phyloP scores from a whole-genome alignment of 306 rosid genomes.

The Cicer yamashitae region DNA sequence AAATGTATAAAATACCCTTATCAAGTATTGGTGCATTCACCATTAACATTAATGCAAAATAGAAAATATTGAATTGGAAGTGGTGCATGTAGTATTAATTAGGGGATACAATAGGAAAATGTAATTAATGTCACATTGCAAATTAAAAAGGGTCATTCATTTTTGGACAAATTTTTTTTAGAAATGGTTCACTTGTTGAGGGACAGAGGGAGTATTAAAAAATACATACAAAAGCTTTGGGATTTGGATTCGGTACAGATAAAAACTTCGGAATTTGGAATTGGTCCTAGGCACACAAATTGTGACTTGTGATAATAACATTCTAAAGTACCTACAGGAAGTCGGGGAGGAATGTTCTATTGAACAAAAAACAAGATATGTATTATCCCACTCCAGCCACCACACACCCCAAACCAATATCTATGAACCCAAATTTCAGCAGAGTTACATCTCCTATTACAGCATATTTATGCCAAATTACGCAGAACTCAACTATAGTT shows the following conservation, averaged over 20 bases:
- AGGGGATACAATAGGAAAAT: no score
- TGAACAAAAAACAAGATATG: conserved; percentile 4
- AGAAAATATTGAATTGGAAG: no score
- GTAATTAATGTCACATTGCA: no score
- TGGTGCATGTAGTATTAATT: no score
- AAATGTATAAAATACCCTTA: no score
- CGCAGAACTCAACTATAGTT: background rate
- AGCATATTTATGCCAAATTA: conserved; percentile 12
- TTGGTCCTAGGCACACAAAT: background rate
- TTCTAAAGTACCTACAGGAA: background rate
- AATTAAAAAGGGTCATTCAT: no score
- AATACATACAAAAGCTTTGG: background rate
- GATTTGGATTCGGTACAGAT: background rate
- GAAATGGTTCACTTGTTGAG: no score
- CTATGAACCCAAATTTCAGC: background rate
- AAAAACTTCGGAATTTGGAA: background rate
- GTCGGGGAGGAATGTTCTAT: background rate
- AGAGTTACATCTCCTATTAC: background rate
- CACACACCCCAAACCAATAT: background rate
- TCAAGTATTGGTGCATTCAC: no score
- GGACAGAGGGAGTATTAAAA: background rate
- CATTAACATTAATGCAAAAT: no score
- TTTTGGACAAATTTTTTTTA: no score
- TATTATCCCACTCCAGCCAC: background rate
- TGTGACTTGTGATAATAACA: background rate